Evolutionary conservation across 305 asterid genomes (phyloP), one percentile per base, ranked within the genome.

Genomic region (Fraxinus ornus): DNA sequence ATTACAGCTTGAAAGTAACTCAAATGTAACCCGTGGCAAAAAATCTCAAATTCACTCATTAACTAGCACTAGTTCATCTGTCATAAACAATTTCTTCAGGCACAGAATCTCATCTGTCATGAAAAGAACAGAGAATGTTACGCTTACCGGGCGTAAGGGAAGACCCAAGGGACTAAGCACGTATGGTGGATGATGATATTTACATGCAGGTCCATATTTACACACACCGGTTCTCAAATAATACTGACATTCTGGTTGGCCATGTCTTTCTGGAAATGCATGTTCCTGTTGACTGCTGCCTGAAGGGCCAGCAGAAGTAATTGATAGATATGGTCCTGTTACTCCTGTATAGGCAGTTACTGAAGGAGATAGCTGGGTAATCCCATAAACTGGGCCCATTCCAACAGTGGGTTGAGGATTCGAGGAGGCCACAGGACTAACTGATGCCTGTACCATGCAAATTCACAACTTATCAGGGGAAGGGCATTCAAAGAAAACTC

Each of bases 181-280:
- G 49, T 83, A 85, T 28, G 89, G 89, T 37, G 99, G 98, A 79
- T 94, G 99, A 85, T 94, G 95, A 81, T 93, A 97, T 89, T 89
- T 95, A 90, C 98, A 95, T 3, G 97, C 87, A 35, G 93, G 75
- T 78, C 98, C 98, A 88, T 79, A 94, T 91, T 90, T 93, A 89
- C 98, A 94, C 62, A 89, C 94, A 55, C 99, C 99, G 33, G 93
- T 93, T 86, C 92, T 94, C 90, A 92, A 79, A 83, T 90, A 95
- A 81, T 89, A 89, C 84, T 90, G 97, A 82, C 99, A 95, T 83
- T 94, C 98, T 64, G 95, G 97, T 73, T 90, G 96, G 77, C 97
- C 98, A 39, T 97, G 98, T 86, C 98, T 90, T 85, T 92, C 94
- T 17, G 98, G 97, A 86, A 86, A 94, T 64, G 88, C 41, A 9